Evolutionary conservation across 2,329 filamentous ascomycete species (phyloP), one percentile per base, ranked within the genome.

Genomic region (Chaetoscypha palmicola): DNA sequence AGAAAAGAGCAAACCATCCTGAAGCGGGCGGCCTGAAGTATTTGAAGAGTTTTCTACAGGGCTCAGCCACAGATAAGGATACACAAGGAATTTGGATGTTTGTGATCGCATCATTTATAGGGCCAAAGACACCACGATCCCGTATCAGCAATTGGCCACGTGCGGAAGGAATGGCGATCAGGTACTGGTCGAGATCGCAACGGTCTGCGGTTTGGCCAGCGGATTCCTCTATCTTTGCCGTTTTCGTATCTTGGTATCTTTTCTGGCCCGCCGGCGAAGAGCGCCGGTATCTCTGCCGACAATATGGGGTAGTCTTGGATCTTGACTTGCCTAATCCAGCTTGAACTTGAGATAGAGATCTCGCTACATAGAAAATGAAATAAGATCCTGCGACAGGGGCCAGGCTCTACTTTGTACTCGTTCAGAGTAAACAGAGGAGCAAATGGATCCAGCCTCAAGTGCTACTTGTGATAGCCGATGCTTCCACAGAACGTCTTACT

Each of bases 1-100:
- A 14, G 5, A 8, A 16, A 35, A 9, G 8, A n/a, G 32, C 24
- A 24, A 37, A 33, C 10, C 4, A 11, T 17, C 22, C 35, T 16
- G 16, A 32, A 34, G 34, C 16, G 37, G 31, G 31, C 21, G 22
- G 37, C 23, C 30, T 26, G 34, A 20, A 24, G 30, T 47, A 44
- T 45, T 48, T 54, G 43, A 54, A 43, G 28, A 47, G 23, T 31
- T 35, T 31, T 37, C 22, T 8, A 35, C 28, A 24, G 28, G 7
- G 11, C 33, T 32, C 46, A 49, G 48, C 47, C 47, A 51, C 40
- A 50, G 52, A 54, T 54, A 52, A 54, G 50, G 20, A 41, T 45
- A 32, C 26, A 41, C 24, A 42, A 33, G 33, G 22, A 34, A 36
- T 36, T 34, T 23, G 40, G 16, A 22, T 41, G 16, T 40, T 40